Evolutionary conservation across 176 grass and related monocot species (phyloP), one percentile per base, ranked within the genome.

Genomic region (Eragrostis curvula): DNA sequence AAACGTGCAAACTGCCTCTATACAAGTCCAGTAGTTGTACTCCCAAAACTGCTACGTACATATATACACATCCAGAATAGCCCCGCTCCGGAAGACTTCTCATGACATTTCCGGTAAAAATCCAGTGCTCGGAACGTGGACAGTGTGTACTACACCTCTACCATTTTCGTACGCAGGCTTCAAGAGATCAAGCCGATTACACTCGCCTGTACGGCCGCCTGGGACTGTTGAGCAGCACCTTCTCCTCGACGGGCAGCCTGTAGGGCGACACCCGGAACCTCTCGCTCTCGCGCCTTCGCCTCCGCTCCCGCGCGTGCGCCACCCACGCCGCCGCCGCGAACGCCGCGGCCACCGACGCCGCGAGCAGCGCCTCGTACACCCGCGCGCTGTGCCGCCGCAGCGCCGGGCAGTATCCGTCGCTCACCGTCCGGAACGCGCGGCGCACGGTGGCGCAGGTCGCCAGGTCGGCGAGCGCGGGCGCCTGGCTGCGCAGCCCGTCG

Each of bases 371-470:
- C 39, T 40, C 56, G 66, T 88, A 95, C 28, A 98, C 87, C 30
- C 71, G 65, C 15, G 63, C 47, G 80, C 96, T 95, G 82, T 95
- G 56, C 56, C 78, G 62, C 21, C 75, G 23, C 63, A 98, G 68
- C 60, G 47, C 24, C 0, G 92, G 92, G 75, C 96, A 98, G 29
- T 83, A 64, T 68, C 14, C 62, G 24, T 10, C 4, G 10, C 62
- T 86, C 13, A 98, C 70, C 21, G 68, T 63, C 68, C 70, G 60
- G 62, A 98, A 98, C 71, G 90, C 85, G 70, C 60, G 77, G 6
- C 96, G 84, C 46, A 93, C 88, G n/a, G 92, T 95, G 40, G 55
- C 79, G 87, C 96, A 98, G 81, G 82, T 78, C 10, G 88, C 88
- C 20, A 98, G 69, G 28, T 82, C 87, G 20, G 89, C 83, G 0